Evolutionary conservation across 106 monocot species (phyloP).

Genomic region (Amphibolis antarctica): DNA sequence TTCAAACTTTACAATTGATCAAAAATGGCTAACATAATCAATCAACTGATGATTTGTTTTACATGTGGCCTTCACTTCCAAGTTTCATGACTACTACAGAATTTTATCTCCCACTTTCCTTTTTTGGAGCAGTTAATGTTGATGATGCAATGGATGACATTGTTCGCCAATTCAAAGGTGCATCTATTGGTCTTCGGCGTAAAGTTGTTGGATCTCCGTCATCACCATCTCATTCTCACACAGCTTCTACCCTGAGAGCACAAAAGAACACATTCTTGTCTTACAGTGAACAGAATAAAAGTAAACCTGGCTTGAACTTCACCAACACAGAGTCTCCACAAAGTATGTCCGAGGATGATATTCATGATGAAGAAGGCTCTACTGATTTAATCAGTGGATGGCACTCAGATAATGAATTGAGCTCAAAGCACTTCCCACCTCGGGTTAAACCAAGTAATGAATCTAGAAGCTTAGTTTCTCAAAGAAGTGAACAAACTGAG

Average conservation of each 20-base stretch:
- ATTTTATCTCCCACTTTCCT: background rate
- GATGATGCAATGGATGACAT: constrained; percentile 99
- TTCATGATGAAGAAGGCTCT: constrained; percentile 39
- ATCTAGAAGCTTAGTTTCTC: constrained; percentile 25
- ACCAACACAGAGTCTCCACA: constrained; percentile 34
- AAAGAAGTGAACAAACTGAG: constrained; percentile 20
- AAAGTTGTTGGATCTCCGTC: constrained; percentile 64
- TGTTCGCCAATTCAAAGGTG: constrained; percentile 91
- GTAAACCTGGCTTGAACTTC: background rate
- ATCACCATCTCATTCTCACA: constrained; percentile 20
- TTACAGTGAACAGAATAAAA: constrained; percentile 45
- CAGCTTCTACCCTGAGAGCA: constrained; percentile 19
- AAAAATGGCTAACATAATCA: too few species aligned
- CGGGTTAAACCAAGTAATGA: constrained; percentile 28
- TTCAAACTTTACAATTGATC: background rate
- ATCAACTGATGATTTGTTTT: background rate
- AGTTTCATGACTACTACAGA: background rate
- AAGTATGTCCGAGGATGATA: constrained; percentile 82
- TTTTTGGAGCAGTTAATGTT: constrained; percentile 63
- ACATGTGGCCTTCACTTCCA: background rate
- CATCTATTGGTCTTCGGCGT: constrained; percentile 53
- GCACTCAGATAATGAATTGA: constrained; percentile 95
- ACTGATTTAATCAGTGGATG: constrained; percentile 45
- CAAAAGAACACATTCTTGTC: constrained; percentile 33
- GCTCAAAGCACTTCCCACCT: constrained; percentile 52